Evolutionary conservation across 306 rosid species (phyloP).

Genomic region (Prosopis cineraria): DNA sequence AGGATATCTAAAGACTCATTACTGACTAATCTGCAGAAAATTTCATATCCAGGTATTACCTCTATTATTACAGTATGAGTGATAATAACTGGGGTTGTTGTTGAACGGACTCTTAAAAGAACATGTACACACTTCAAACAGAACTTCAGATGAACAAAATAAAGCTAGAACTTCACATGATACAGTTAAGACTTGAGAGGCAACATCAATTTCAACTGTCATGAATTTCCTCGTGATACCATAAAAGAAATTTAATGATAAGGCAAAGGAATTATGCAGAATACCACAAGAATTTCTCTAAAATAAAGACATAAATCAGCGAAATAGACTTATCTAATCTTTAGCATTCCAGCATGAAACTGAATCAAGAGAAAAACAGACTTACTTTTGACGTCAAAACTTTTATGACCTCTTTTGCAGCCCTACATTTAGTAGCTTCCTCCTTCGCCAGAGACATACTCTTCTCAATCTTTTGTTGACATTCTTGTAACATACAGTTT

Average conservation of each 20-base stretch:
- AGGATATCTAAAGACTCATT: not conserved
- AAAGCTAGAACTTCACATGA: too few relatives aligned
- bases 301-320: not conserved
- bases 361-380: constrained; percentile 7
- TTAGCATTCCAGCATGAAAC: not conserved
- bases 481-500: constrained; percentile 55
- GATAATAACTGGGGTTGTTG: too few relatives aligned
- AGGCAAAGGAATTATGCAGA: too few relatives aligned
- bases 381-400: constrained; percentile 75
- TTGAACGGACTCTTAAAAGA: too few relatives aligned
- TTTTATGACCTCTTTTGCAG: constrained; percentile 74
- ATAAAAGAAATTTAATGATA: not conserved
- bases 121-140: too few relatives aligned
- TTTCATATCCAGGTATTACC: too few relatives aligned
- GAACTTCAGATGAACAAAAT: too few relatives aligned
- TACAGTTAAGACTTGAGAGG: too few relatives aligned
- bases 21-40: too few relatives aligned
- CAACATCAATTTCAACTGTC: too few relatives aligned
- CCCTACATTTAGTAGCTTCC: constrained; percentile 72
- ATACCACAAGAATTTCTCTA: too few relatives aligned
- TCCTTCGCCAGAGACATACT: constrained; percentile 68
- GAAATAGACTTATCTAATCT: not conserved
- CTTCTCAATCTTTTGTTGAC: constrained; percentile 58
- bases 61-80: too few relatives aligned
- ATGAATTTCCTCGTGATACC: not conserved